phyloP scores from a whole-genome alignment of 768 basidiomycete genomes.

The Pleurotus sapidus region DNA sequence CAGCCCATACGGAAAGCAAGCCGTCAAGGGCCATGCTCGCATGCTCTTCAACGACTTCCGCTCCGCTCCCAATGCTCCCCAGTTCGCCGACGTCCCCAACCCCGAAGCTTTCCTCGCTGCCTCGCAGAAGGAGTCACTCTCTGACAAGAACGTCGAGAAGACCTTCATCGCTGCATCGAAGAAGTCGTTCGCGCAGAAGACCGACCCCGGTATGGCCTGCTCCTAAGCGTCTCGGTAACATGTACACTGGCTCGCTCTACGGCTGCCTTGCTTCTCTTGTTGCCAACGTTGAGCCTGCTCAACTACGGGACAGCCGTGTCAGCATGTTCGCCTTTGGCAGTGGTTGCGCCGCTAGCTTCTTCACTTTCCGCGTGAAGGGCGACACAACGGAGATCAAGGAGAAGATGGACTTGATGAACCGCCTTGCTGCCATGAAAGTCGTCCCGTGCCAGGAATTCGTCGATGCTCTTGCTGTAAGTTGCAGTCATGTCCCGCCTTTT shows the following conservation, averaged over 20 bases:
- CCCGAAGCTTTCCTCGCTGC: constrained; percentile 68
- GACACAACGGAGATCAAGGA: constrained; percentile 78
- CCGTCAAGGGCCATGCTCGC: constrained; percentile 95
- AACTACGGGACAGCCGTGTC: constrained; percentile 79
- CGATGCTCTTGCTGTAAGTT: constrained; percentile 69
- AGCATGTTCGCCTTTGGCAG: constrained; percentile 96
- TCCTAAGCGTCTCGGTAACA: constrained; percentile 93
- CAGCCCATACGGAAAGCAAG: constrained; percentile 98
- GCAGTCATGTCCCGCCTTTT: neutral
- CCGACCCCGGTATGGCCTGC: constrained; percentile 81
- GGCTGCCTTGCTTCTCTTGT: constrained; percentile 90
- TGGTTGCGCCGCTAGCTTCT: constrained; percentile 95
- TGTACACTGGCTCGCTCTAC: constrained; percentile 96
- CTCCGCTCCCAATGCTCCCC: constrained; percentile 63
- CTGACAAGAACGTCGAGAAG: constrained; percentile 97
- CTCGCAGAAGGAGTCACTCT: constrained; percentile 70
- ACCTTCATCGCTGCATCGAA: constrained; percentile 84
- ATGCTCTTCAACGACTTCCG: constrained; percentile 93
- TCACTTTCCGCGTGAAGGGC: constrained; percentile 81
- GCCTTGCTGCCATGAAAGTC: constrained; percentile 85
- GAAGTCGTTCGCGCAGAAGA: constrained; percentile 67
- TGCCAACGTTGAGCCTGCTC: constrained; percentile 63
- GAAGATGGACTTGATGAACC: constrained; percentile 78
- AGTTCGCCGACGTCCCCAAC: constrained; percentile 67
- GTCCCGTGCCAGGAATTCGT: constrained; percentile 92